phyloP scores from a whole-genome alignment of 192 early-diverging fungal genomes.

The Coemansia sp. region DNA sequence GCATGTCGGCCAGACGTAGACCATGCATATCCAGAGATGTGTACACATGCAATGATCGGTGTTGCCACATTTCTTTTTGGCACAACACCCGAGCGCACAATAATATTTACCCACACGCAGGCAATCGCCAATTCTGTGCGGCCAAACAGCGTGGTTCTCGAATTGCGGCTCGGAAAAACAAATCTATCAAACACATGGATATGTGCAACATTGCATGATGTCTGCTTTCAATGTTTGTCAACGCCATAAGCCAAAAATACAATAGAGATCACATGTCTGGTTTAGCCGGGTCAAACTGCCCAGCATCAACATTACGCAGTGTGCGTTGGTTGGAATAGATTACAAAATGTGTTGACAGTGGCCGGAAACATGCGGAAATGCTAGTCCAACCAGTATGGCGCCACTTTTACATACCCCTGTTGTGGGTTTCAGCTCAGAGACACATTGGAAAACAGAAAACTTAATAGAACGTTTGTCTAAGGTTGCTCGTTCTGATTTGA shows the following conservation, averaged over 20 bases:
- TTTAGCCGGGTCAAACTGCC: neutral
- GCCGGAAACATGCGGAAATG: neutral
- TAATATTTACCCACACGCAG: neutral
- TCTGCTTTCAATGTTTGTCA: neutral
- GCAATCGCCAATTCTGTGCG: neutral
- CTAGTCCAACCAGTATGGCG: neutral
- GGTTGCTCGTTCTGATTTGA: neutral
- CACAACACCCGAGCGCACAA: neutral
- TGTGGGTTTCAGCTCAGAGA: neutral
- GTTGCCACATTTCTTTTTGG: neutral
- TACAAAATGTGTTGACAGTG: neutral
- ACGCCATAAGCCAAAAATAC: neutral
- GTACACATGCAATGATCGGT: neutral
- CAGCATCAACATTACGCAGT: neutral
- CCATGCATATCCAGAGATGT: neutral
- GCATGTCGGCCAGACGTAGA: neutral
- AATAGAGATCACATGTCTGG: neutral
- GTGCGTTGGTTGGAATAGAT: neutral
- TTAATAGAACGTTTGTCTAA: no score
- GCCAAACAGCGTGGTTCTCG: neutral
- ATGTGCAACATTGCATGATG: neutral
- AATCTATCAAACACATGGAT: neutral
- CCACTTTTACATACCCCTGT: neutral
- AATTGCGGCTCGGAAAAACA: neutral
- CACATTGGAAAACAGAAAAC: neutral